Percentiles rank a stretch among this genome's conserved stretches.
Evolutionary conservation across 2,329 filamentous ascomycete species (phyloP).

Genomic region (Diaporthe longicolla): DNA sequence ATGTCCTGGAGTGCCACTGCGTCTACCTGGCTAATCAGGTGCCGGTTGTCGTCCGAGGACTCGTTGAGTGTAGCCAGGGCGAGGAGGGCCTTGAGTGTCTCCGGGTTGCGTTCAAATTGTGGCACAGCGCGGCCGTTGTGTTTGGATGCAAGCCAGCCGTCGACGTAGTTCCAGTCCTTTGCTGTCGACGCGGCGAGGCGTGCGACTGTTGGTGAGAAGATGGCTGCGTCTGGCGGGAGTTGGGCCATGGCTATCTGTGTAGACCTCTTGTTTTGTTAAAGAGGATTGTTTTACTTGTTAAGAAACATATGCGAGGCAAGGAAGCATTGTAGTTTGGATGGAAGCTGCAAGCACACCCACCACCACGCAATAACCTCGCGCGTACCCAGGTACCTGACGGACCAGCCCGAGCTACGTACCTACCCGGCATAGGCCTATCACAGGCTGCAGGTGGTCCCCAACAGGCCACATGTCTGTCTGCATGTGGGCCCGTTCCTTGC

Average conservation of each 20-base stretch:
- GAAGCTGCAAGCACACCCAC: neutral
- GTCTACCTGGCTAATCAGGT: conserved; percentile 71
- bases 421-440: neutral
- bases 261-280: no score
- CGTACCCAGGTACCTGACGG: neutral
- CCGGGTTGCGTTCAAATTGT: conserved; percentile 86
- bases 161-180: conserved; percentile 92
- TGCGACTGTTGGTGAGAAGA: conserved; percentile 77
- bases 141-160: conserved; percentile 83
- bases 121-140: conserved; percentile 76
- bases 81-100: conserved; percentile 83
- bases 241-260: conserved; percentile 53
- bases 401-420: neutral
- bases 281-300: no score
- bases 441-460: neutral
- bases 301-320: no score
- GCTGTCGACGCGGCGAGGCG: conserved; percentile 85
- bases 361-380: no score
- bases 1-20: conserved; percentile 70
- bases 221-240: conserved; percentile 61
- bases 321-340: neutral
- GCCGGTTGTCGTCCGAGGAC: conserved; percentile 78
- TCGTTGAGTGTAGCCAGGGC: conserved; percentile 84
- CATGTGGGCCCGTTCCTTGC: neutral
- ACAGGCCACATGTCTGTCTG: conserved; percentile 28